Evolutionary conservation across 768 basidiomycete species (phyloP).

Genomic region (Collybiopsis luxurians): DNA sequence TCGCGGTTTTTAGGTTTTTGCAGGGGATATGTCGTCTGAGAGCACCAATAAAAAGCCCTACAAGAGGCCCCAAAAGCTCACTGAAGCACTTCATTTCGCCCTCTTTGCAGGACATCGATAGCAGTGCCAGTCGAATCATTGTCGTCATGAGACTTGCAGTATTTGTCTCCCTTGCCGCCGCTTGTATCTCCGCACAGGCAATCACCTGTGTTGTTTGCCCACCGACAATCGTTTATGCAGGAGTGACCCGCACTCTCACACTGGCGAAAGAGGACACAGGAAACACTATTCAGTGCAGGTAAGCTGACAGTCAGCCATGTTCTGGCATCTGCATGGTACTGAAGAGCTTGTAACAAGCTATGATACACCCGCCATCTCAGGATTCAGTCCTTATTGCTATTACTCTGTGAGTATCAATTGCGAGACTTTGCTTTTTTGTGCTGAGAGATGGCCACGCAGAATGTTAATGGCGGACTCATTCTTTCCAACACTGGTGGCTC

Average conservation of each 20-base stretch:
- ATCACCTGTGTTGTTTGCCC: conserved; percentile 12
- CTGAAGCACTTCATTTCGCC: no score
- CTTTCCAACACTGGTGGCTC: conserved; percentile 8
- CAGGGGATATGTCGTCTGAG: no score
- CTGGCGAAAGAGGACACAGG: conserved; percentile 1
- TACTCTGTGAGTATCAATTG: conserved; percentile 4
- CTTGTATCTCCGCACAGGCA: no score
- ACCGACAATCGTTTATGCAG: conserved; percentile 12
- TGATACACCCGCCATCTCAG: conserved; percentile 11
- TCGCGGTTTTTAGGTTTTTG: no score
- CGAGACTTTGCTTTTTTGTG: not conserved
- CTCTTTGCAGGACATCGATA: no score
- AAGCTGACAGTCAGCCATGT: not conserved
- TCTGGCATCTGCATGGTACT: not conserved
- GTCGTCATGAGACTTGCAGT: no score
- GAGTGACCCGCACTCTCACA: conserved; percentile 14
- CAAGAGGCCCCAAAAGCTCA: no score
- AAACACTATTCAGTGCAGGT: conserved; percentile 14
- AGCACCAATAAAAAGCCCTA: no score
- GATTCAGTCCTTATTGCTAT: conserved; percentile 7
- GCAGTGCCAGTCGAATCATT: no score
- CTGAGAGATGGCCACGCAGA: conserved; percentile 2
- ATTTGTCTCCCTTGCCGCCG: no score
- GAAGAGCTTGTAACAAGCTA: conserved; percentile 1
- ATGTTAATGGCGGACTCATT: conserved; percentile 9